Percentiles rank a stretch among this genome's conserved stretches.
phyloP scores from a whole-genome alignment of 805 yeast species.

The Nakazawaea molendinolei region DNA sequence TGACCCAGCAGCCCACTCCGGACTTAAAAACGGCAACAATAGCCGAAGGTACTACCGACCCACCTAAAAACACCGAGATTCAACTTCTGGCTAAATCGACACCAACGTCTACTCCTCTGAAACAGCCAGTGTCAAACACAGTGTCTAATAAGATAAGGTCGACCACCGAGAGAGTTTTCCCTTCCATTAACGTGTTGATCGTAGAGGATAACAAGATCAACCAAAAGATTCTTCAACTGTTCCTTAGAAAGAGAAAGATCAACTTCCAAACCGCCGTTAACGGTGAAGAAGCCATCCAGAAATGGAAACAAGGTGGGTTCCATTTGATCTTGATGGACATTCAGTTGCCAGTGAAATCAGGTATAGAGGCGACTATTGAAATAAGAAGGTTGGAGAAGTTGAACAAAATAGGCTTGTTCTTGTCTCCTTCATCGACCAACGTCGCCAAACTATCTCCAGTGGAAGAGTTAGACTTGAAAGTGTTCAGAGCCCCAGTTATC shows the following conservation, averaged over 20 bases:
- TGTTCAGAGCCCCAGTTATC: constrained; percentile 91
- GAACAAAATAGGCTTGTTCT: constrained; percentile 66
- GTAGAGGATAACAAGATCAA: constrained; percentile 96
- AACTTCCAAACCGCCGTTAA: constrained; percentile 83
- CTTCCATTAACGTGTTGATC: constrained; percentile 83
- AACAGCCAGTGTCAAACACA: neutral
- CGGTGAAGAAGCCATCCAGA: constrained; percentile 91
- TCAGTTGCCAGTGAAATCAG: constrained; percentile 93
- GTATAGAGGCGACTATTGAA: constrained; percentile 90
- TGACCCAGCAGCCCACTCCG: neutral
- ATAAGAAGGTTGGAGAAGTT: constrained; percentile 78
- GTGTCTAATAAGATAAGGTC: constrained; percentile 20
- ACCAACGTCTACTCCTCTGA: neutral
- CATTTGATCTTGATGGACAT: constrained; percentile 96
- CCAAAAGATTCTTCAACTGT: constrained; percentile 85
- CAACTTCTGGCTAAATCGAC: neutral
- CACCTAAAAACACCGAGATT: neutral
- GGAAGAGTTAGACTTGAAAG: constrained; percentile 51
- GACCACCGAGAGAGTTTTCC: constrained; percentile 61
- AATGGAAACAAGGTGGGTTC: constrained; percentile 92
- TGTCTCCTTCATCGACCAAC: constrained; percentile 6
- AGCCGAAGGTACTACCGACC: too few relatives aligned
- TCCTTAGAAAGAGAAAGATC: constrained; percentile 77
- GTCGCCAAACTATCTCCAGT: constrained; percentile 22
- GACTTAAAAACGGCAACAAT: too few relatives aligned